Conservation (phyloP, 169 alveolate genomes). For the Ichthyophthirius multifiliis region DNA sequence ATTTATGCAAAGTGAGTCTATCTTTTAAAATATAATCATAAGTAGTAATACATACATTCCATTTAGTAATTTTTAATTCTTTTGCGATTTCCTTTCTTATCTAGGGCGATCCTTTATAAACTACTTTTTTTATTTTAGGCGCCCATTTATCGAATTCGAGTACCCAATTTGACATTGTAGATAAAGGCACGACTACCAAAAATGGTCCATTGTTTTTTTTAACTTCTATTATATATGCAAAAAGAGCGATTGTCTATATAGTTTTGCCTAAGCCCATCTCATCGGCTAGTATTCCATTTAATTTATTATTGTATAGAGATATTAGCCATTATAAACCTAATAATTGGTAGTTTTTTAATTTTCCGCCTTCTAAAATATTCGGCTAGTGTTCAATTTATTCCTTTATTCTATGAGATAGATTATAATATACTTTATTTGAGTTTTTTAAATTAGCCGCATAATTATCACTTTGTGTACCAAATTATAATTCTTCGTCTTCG, state of each 20-base stretch:
- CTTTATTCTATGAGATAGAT: constrained; percentile 88
- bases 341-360: constrained; percentile 79
- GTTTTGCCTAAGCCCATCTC: constrained; percentile 94
- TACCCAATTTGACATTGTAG: constrained; percentile 94
- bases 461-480: too few relatives aligned
- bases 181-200: constrained; percentile 93
- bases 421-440: constrained; percentile 76
- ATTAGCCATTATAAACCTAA: constrained; percentile 89
- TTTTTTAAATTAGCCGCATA: constrained; percentile 40
- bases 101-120: constrained; percentile 82
- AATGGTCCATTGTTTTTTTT: constrained; percentile 84
- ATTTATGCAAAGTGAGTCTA: constrained; percentile 54
- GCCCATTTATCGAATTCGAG: constrained; percentile 88
- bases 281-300: constrained; percentile 92
- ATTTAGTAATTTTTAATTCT: constrained; percentile 19
- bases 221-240: constrained; percentile 59
- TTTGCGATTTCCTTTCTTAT: constrained; percentile 55
- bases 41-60: constrained; percentile 85
- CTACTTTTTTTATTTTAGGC: constrained; percentile 87
- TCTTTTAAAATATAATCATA: constrained; percentile 85
- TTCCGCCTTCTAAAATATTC: constrained; percentile 66
- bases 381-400: constrained; percentile 88
- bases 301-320: constrained; percentile 71
- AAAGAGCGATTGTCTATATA: constrained; percentile 80
- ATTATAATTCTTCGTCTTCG: too few relatives aligned